Conservation (phyloP, 352 stramenopile species). For the Phytopythium mirpurense region DNA sequence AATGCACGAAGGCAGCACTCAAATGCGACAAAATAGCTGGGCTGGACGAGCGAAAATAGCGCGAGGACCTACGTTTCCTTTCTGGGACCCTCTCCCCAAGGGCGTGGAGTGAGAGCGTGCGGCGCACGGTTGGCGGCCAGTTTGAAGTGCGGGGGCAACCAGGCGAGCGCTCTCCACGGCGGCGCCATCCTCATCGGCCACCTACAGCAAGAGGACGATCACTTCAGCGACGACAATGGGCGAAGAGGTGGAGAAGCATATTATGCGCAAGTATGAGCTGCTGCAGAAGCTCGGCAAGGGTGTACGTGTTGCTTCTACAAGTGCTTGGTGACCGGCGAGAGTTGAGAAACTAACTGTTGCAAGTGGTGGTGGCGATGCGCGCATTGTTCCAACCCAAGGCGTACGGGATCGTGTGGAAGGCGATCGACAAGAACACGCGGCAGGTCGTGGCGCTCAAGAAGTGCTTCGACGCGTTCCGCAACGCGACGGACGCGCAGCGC, state of each 20-base stretch:
- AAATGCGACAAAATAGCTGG: neutral
- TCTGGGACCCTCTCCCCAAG: neutral
- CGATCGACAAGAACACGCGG: slow-evolving; percentile 90
- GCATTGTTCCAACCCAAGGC: slow-evolving; percentile 37
- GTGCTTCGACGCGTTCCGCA: slow-evolving; percentile 96
- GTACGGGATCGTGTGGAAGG: slow-evolving; percentile 96
- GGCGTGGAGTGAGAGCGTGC: neutral
- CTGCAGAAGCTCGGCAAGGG: slow-evolving; percentile 92
- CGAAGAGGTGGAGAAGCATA: slow-evolving; percentile 92
- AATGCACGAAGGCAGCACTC: neutral
- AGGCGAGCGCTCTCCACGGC: neutral
- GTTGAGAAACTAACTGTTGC: neutral
- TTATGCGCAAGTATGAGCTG: slow-evolving; percentile 92
- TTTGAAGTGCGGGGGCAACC: neutral
- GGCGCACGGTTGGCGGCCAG: neutral
- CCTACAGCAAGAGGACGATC: neutral
- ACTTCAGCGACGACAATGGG: slow-evolving; percentile 47
- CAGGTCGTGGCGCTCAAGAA: slow-evolving; percentile 95
- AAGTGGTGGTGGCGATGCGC: neutral
- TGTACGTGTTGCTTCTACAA: slow-evolving; percentile 23
- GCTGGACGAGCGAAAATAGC: neutral
- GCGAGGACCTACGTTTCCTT: neutral
- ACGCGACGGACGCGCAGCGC: slow-evolving; percentile 92
- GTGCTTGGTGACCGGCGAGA: neutral
- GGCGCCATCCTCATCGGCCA: neutral